Conservation (phyloP, 176 grass and related monocot genomes). For the Panicum miliaceum region DNA sequence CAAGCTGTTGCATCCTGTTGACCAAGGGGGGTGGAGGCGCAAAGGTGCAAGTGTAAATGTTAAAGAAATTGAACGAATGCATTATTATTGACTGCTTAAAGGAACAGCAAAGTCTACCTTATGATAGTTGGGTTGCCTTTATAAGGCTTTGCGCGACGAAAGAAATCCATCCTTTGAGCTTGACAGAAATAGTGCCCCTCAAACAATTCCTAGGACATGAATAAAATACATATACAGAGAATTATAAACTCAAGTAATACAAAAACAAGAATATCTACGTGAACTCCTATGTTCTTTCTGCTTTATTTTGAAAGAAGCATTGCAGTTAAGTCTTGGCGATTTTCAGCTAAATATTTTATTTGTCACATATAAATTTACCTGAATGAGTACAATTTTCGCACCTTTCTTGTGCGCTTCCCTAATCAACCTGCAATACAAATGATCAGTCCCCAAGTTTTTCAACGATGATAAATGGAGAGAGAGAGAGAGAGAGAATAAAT, state of each 20-base stretch:
- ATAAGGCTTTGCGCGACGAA: slow-evolving; percentile 84
- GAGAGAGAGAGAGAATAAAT: slow-evolving; percentile 4
- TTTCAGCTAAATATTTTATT: background rate
- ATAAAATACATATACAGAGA: background rate
- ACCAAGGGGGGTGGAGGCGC: background rate
- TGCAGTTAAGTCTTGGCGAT: background rate
- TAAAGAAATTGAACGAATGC: background rate
- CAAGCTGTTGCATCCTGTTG: slow-evolving; percentile 87
- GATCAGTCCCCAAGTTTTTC: background rate
- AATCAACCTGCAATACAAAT: slow-evolving; percentile 69
- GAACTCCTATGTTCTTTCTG: background rate
- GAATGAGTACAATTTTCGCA: slow-evolving; percentile 83
- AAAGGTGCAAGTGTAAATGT: slow-evolving; percentile 8
- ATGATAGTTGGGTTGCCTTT: slow-evolving; percentile 87
- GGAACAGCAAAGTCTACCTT: slow-evolving; percentile 52
- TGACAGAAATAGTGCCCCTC: slow-evolving; percentile 98
- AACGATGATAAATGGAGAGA: background rate
- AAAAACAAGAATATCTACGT: slow-evolving; percentile 23
- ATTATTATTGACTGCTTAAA: slow-evolving; percentile 5
- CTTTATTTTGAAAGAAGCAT: slow-evolving; percentile 10
- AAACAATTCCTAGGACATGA: slow-evolving; percentile 76
- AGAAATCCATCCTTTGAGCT: slow-evolving; percentile 90
- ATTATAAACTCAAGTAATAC: background rate
- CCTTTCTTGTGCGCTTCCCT: slow-evolving; percentile 92
- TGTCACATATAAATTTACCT: slow-evolving; percentile 53